Evolutionary conservation across 768 basidiomycete species (phyloP), one percentile per base, ranked within the genome.

Genomic region (Hericium rajendrae): DNA sequence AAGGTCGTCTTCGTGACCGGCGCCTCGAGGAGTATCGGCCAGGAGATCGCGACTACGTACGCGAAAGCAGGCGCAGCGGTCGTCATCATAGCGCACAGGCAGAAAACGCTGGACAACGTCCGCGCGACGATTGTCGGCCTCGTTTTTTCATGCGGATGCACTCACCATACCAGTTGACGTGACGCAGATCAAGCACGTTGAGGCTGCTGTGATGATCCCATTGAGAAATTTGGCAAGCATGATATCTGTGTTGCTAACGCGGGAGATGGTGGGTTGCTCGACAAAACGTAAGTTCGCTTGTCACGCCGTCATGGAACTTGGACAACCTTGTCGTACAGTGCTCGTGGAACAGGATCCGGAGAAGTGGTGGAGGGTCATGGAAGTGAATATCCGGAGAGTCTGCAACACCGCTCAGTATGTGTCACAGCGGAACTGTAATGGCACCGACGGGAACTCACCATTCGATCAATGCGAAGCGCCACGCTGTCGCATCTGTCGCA

Each of bases 291-390:
- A 54, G 53, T 43, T 28, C 22, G 16, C 16, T n/a, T 20, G 9
- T 46, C n/a, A 15, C 11, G 9, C 13, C 13, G 11, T 22, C 11
- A 3, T 15, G 13, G 26, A 16, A 38, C 28, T 22, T 1, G 28
- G 9, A 12, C 2, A 18, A 10, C 20, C 0, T 12, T 28, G 20
- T 46, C 18, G 6, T 18, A 22, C 10, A 65, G 64, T 57, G 15
- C 59, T 65, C 38, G 57, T 38, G 11, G 59, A 63, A 38, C 57
- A 56, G 39, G 64, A 66, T 54, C 59, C 65, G 11, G 59, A 59
- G n/a, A 59, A 60, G 46, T 69, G 66, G 64, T 64, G 63, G 65
- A 60, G 59, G 43, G 56, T 56, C 9, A 50, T 64, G 49, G 64
- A 64, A 37, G 64, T 65, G 6, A 67, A 65, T 40, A 41, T 67